phyloP scores from a whole-genome alignment of 345 rosid genomes.

The Citrus inodora region DNA sequence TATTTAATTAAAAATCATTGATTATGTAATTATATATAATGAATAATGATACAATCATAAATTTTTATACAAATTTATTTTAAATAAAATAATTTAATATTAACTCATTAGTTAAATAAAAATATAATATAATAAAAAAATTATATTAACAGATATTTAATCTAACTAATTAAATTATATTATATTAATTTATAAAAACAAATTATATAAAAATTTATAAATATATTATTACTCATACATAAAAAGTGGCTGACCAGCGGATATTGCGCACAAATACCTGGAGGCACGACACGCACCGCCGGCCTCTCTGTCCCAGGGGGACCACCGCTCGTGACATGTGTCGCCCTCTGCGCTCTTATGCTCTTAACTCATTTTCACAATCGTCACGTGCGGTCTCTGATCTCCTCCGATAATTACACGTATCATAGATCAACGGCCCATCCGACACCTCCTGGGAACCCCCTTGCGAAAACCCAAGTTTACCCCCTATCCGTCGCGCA shows the following conservation, averaged over 20 bases:
- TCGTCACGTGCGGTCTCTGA: conserved; percentile 14
- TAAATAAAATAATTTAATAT: too few relatives aligned
- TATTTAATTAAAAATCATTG: too few relatives aligned
- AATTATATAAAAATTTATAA: too few relatives aligned
- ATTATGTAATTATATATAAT: too few relatives aligned
- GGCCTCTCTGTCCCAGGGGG: background rate
- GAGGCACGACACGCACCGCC: conserved; percentile 11
- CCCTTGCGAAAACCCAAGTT: background rate
- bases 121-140: too few relatives aligned
- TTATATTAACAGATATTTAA: too few relatives aligned
- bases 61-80: too few relatives aligned
- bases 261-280: conserved; percentile 10
- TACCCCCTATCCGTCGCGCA: background rate
- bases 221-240: too few relatives aligned
- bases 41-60: accelerated
- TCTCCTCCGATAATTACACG: background rate
- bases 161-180: accelerated
- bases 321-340: background rate
- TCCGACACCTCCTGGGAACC: background rate
- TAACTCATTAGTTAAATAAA: accelerated
- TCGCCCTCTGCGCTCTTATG: background rate
- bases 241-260: background rate
- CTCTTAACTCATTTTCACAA: background rate
- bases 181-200: too few relatives aligned
- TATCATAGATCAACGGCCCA: conserved; percentile 4